Percentiles rank a stretch among this genome's conserved stretches.
Conservation (phyloP, 208 protist species). For the Tritrichomonas foetus region DNA sequence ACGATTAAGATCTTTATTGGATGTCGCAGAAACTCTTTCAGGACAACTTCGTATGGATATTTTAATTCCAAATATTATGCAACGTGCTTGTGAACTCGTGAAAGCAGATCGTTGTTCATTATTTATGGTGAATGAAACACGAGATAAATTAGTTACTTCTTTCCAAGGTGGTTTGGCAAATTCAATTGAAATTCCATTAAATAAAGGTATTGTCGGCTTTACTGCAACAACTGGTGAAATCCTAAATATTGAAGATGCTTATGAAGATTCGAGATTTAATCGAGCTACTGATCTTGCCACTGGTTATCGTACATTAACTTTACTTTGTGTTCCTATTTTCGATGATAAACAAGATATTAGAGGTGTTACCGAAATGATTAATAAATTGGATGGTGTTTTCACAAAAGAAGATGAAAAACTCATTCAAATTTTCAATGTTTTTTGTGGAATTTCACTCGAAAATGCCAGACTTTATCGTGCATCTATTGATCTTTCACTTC, state of each 20-base stretch:
- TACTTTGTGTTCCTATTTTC: slow-evolving; percentile 26
- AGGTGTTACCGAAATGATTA: slow-evolving; percentile 39
- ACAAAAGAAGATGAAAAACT: slow-evolving; percentile 24
- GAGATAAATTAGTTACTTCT: background rate
- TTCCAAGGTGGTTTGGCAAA: background rate
- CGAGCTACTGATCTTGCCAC: background rate
- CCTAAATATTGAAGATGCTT: slow-evolving; percentile 35
- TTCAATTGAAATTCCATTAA: slow-evolving; percentile 20
- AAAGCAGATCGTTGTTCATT: slow-evolving; percentile 26
- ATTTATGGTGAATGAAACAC: slow-evolving; percentile 10
- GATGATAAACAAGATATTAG: slow-evolving; percentile 26
- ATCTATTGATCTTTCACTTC: background rate
- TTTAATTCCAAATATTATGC: slow-evolving; percentile 31
- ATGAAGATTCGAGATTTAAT: slow-evolving; percentile 34
- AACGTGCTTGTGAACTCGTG: background rate
- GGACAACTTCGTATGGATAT: slow-evolving; percentile 29
- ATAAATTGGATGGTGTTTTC: slow-evolving; percentile 24
- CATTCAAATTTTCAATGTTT: slow-evolving; percentile 34
- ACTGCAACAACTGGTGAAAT: slow-evolving; percentile 23
- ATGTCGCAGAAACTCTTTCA: background rate
- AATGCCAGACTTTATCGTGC: background rate
- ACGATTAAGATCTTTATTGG: background rate
- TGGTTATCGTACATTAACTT: background rate
- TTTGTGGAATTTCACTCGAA: slow-evolving; percentile 28
- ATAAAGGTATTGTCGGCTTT: slow-evolving; percentile 3